Evolutionary conservation across 306 rosid species (phyloP).

Genomic region (Sesbania bispinosa): DNA sequence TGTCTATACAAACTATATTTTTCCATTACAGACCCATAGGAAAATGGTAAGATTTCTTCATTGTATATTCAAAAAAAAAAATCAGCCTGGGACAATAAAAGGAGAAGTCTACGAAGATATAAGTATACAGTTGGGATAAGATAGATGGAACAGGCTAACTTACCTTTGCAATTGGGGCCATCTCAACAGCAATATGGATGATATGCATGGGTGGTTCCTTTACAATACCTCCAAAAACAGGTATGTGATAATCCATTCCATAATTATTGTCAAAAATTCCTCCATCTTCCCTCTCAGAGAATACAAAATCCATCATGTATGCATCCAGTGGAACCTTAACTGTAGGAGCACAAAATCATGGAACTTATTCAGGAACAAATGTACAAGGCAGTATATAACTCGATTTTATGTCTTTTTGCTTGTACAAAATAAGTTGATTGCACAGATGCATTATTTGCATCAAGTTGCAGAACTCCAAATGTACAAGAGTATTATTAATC

Average conservation of each 20-base stretch:
- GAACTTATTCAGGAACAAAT: conserved; percentile 5
- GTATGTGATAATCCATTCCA: conserved; percentile 82
- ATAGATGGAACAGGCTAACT: neutral
- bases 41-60: neutral
- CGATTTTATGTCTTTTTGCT: neutral
- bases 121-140: neutral
- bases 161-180: conserved; percentile 95
- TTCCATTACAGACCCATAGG: neutral
- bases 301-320: conserved; percentile 84
- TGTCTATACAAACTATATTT: neutral
- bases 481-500: neutral
- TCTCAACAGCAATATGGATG: conserved; percentile 76
- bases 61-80: neutral
- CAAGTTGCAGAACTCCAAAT: neutral
- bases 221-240: conserved; percentile 53
- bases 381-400: neutral
- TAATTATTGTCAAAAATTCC: conserved; percentile 69
- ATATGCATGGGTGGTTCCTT: conserved; percentile 85
- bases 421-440: neutral
- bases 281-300: conserved; percentile 79
- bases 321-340: conserved; percentile 83
- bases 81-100: neutral
- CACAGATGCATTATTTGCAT: neutral
- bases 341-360: conserved; percentile 35
- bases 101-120: neutral